phyloP scores from a whole-genome alignment of 495 filamentous ascomycete genomes.

The Tetracladium marchalianum region DNA sequence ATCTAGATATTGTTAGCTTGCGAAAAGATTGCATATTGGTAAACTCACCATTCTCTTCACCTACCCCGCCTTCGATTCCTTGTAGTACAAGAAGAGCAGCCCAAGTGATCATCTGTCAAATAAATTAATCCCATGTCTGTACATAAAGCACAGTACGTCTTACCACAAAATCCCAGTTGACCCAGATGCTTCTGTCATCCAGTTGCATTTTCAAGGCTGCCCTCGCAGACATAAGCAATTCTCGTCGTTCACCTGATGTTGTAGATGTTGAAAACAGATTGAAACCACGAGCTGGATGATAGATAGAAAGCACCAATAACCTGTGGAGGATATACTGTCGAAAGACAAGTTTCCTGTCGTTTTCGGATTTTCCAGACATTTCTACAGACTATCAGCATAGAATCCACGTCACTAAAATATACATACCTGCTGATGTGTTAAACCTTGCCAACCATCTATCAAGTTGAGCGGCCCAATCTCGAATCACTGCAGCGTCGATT shows the following conservation, averaged over 20 bases:
- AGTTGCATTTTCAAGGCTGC: slow-evolving; percentile 27
- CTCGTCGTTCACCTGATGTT: slow-evolving; percentile 26
- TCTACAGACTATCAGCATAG: slow-evolving; percentile 14
- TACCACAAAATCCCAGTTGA: slow-evolving; percentile 31
- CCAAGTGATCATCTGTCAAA: slow-evolving; percentile 29
- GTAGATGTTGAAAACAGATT: slow-evolving; percentile 30
- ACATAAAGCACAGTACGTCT: neutral
- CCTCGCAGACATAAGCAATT: slow-evolving; percentile 29
- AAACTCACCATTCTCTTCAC: slow-evolving; percentile 26
- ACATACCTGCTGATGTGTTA: slow-evolving; percentile 12
- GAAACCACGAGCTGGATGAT: slow-evolving; percentile 34
- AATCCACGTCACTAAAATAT: no score
- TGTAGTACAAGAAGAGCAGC: slow-evolving; percentile 30
- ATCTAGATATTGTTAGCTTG: slow-evolving; percentile 15
- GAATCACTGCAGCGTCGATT: slow-evolving; percentile 26
- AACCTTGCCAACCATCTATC: slow-evolving; percentile 32
- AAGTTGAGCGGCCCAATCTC: slow-evolving; percentile 27
- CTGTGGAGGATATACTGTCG: slow-evolving; percentile 32
- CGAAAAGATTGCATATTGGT: neutral
- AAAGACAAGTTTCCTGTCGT: slow-evolving; percentile 28
- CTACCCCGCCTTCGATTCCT: slow-evolving; percentile 31
- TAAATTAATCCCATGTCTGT: neutral
- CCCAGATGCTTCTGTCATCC: slow-evolving; percentile 33
- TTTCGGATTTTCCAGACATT: slow-evolving; percentile 24
- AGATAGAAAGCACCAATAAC: slow-evolving; percentile 34